A percentile compares a stretch with the other conserved stretches of the same genome.
These are phyloP conservation scores for Rosa multiflora DNA, from an alignment of 306 rosid species.

Conservation along the genomic window DNA sequence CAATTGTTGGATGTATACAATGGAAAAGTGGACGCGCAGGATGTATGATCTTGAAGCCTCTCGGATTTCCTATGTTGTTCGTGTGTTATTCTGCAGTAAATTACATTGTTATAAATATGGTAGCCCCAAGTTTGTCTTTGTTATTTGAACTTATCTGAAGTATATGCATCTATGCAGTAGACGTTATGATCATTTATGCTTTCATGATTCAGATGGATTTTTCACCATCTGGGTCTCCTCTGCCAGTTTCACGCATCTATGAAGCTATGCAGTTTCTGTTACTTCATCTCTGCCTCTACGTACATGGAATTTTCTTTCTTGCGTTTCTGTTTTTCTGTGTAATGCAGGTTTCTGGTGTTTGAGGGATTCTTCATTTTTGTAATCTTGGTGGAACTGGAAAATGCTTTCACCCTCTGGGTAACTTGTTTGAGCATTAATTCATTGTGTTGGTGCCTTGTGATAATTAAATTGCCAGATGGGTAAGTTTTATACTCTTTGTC, in stretches of 20 bases:
- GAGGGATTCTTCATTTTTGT: too few relatives aligned
- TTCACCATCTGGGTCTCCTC: too few relatives aligned
- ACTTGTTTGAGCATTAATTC: neutral
- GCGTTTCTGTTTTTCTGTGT: slow-evolving; percentile 16
- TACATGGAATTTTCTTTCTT: slow-evolving; percentile 16
- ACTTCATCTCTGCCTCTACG: slow-evolving; percentile 14
- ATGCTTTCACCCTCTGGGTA: slow-evolving; percentile 13
- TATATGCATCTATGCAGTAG: neutral
- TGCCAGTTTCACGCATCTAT: neutral
- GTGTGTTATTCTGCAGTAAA: slow-evolving; percentile 1
- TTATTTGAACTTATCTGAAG: neutral
- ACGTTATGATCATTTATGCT: neutral
- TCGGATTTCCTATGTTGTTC: neutral
- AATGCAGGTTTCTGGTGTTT: slow-evolving; percentile 5
- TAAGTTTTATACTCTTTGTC: neutral
- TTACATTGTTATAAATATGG: neutral
- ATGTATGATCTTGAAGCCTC: slow-evolving; percentile 13
- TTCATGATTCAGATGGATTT: neutral
- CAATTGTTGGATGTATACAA: slow-evolving; percentile 21
- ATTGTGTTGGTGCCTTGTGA: slow-evolving; percentile 4
- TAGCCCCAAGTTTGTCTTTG: neutral
- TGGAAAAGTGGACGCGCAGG: slow-evolving; percentile 11
- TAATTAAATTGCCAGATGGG: neutral
- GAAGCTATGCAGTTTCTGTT: neutral
- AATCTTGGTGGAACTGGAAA: too few relatives aligned